Base-by-base conservation (phyloP, 805 yeast species). In the Metschnikowia reukaufii region DNA sequence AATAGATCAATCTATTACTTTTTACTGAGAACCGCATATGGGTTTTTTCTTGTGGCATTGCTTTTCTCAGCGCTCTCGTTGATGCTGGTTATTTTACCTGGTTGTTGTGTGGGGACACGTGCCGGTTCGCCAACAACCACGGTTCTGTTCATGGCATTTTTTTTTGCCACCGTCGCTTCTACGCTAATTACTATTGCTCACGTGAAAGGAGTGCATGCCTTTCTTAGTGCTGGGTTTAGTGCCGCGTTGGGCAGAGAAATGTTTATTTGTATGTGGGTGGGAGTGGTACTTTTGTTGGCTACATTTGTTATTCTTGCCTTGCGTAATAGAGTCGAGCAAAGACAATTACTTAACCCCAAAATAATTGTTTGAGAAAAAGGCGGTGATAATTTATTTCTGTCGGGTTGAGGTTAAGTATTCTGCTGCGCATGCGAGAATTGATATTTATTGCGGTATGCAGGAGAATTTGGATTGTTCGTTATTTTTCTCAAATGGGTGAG, bases 201-300 rank as follows among this genome's bases (percentile, higher is more conserved):
- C 59, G 80, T 73, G 7, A 74, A 69, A 56, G 86, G 84, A 6
- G 73, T 74, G 42, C 63, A 72, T 32, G 71, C 70, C 2, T 82
- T 81, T 63, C 65, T 63, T 9, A 55, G 68, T 35, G 70, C 64
- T 27, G 78, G 78, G n/a, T 59, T 64, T 16, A 15, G 45, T 15
- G 72, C 85, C 1, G 61, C 54, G 3, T 34, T 82, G 34, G 84
- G 84, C 12, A 61, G 66, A 7, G 73, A 72, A 35, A 68, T 75
- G 62, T 72, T 85, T 62, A 88, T 81, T 12, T 77, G 84, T 49
- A 65, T 81, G 31, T 87, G 95, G 95, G 63, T 83, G 4, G 62
- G 78, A 5, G 74, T 74, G 8, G 48, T 54, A 44, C 39, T 48
- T 18, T 51, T 50, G 47, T 29, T 57, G 49, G 33, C 49, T 55